These are phyloP conservation scores for Agaricus sinodeliciosus DNA, from an alignment of 768 basidiomycete genomes.

Conservation along the genomic window DNA sequence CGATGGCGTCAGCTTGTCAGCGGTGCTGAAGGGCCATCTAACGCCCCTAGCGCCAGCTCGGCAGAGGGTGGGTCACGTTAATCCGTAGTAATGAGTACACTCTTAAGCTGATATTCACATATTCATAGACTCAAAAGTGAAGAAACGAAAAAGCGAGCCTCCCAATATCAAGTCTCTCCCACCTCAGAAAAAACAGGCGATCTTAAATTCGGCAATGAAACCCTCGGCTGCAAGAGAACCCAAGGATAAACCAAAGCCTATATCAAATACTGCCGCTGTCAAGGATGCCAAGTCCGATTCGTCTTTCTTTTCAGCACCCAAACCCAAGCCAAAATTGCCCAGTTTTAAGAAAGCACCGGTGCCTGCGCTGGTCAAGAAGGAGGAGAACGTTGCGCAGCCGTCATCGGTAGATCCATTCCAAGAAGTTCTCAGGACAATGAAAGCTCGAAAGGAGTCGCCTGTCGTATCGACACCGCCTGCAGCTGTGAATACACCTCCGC, in stretches of 20 bases:
- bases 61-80: slow-evolving; percentile 72
- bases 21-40: slow-evolving; percentile 32
- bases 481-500: slow-evolving; percentile 25
- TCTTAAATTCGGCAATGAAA: slow-evolving; percentile 38
- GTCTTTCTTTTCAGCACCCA: slow-evolving; percentile 84
- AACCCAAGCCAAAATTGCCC: slow-evolving; percentile 77
- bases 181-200: slow-evolving; percentile 60
- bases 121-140: slow-evolving; percentile 48
- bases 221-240: slow-evolving; percentile 46
- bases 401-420: slow-evolving; percentile 77
- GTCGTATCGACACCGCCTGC: slow-evolving; percentile 52
- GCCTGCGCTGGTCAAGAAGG: slow-evolving; percentile 36
- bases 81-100: slow-evolving; percentile 21
- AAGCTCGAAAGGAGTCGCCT: slow-evolving; percentile 55
- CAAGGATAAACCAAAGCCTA: slow-evolving; percentile 29
- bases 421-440: slow-evolving; percentile 76
- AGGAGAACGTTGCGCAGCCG: slow-evolving; percentile 68
- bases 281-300: slow-evolving; percentile 83
- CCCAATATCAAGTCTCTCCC: slow-evolving; percentile 41
- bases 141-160: slow-evolving; percentile 72
- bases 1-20: slow-evolving; percentile 67
- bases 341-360: slow-evolving; percentile 74
- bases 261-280: slow-evolving; percentile 27
- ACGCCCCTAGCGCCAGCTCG: slow-evolving; percentile 37
- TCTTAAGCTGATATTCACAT: slow-evolving; percentile 10